A percentile compares a stretch with the other conserved stretches of the same genome.
phyloP scores from a whole-genome alignment of 805 yeast species.

The Myxozyma neglecta region DNA sequence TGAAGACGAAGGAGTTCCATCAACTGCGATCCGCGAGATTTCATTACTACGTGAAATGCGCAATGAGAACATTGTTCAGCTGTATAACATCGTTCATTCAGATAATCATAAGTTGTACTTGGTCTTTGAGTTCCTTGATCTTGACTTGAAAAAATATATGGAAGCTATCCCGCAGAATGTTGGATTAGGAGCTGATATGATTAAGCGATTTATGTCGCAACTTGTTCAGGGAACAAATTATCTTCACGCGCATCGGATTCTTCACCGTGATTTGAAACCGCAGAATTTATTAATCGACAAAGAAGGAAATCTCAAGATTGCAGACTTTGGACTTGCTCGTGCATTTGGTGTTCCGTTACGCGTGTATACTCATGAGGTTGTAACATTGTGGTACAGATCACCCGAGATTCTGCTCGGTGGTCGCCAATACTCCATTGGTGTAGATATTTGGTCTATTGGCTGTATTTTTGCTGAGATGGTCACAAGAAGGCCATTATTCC shows the following conservation, averaged over 20 bases:
- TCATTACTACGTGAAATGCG: constrained; percentile 89
- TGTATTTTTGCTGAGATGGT: constrained; percentile 98
- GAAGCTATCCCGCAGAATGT: constrained; percentile 89
- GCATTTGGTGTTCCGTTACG: constrained; percentile 97
- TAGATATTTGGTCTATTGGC: constrained; percentile 98
- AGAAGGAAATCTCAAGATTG: constrained; percentile 88
- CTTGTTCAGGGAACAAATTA: constrained; percentile 85
- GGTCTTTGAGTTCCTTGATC: constrained; percentile 89
- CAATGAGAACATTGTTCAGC: constrained; percentile 87
- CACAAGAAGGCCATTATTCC: constrained; percentile 89
- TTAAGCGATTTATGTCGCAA: constrained; percentile 90
- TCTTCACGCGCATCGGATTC: constrained; percentile 90
- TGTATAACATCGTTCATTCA: constrained; percentile 92
- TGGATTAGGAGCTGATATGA: constrained; percentile 86
- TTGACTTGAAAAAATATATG: constrained; percentile 96
- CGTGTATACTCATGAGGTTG: constrained; percentile 97
- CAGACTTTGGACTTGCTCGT: constrained; percentile 93
- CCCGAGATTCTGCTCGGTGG: constrained; percentile 96
- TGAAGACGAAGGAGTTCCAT: constrained; percentile 98
- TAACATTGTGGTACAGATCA: constrained; percentile 95
- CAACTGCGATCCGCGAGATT: constrained; percentile 96
- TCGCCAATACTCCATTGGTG: constrained; percentile 95
- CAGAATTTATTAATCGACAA: constrained; percentile 92
- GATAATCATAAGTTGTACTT: constrained; percentile 89
- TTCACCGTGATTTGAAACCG: constrained; percentile 95